A percentile compares a stretch with the other conserved stretches of the same genome.
Evolutionary conservation across 495 filamentous ascomycete genomes (phyloP).

Genomic region (Penicillium antarcticum): DNA sequence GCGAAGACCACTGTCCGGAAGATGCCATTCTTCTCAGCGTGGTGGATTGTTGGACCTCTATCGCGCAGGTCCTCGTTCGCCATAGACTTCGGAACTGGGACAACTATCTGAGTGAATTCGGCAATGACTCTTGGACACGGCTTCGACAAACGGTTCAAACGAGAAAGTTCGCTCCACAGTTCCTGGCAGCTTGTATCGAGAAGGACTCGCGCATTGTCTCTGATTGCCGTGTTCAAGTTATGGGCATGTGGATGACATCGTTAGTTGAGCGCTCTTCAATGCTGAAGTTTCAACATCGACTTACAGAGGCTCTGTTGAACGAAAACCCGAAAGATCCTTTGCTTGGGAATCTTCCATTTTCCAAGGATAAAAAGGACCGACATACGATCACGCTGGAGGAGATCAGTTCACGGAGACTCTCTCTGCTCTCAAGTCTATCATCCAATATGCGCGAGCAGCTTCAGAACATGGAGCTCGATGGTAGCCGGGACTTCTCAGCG

Average conservation of each 20-base stretch:
- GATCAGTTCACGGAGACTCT: conserved; percentile 54
- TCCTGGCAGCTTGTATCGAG: conserved; percentile 55
- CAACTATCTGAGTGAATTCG: conserved; percentile 55
- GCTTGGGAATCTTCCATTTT: conserved; percentile 62
- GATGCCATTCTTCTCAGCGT: conserved; percentile 56
- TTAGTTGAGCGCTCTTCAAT: conserved; percentile 63
- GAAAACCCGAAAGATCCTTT: conserved; percentile 43
- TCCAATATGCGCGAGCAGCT: conserved; percentile 62
- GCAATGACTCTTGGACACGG: conserved; percentile 56
- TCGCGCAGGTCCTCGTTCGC: conserved; percentile 51
- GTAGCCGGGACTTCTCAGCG: conserved; percentile 23
- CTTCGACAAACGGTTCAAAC: conserved; percentile 63
- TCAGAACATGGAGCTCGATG: conserved; percentile 32
- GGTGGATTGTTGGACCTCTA: conserved; percentile 55
- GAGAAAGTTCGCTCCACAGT: conserved; percentile 59
- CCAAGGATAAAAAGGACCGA: conserved; percentile 28
- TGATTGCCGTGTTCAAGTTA: conserved; percentile 47
- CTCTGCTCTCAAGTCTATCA: conserved; percentile 58
- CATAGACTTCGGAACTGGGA: conserved; percentile 50
- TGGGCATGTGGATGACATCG: conserved; percentile 57
- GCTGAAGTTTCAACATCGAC: conserved; percentile 65
- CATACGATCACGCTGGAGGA: conserved; percentile 54
- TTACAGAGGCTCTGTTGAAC: conserved; percentile 57
- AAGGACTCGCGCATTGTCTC: conserved; percentile 37
- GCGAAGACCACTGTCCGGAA: conserved; percentile 56